Percentiles rank a stretch among this genome's conserved stretches.
These are phyloP conservation scores for Aaosphaeria pasadenensis DNA, from an alignment of 2,329 filamentous ascomycete species.

Conservation along the genomic window DNA sequence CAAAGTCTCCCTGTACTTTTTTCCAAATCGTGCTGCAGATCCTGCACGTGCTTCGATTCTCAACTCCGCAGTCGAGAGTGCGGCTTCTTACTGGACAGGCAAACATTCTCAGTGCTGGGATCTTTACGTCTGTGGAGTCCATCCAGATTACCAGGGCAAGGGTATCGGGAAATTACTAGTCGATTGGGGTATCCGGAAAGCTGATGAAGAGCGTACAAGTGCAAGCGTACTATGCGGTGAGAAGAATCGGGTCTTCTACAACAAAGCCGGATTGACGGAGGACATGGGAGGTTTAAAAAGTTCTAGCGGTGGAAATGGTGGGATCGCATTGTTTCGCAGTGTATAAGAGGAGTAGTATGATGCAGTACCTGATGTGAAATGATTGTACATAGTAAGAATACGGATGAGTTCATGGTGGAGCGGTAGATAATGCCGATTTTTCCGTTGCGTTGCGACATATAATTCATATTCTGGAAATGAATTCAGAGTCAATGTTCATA, in stretches of 20 bases:
- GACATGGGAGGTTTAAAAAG: constrained; percentile 8
- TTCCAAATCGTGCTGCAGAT: constrained; percentile 27
- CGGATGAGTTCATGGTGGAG: too few relatives aligned
- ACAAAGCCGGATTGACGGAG: constrained; percentile 15
- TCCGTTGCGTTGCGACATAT: too few relatives aligned
- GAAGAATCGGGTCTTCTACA: constrained; percentile 27
- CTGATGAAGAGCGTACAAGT: constrained; percentile 20
- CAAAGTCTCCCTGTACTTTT: constrained; percentile 9
- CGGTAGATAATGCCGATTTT: too few relatives aligned
- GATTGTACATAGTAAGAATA: too few relatives aligned
- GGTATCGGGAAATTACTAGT: constrained; percentile 38
- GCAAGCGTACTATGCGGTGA: constrained; percentile 28
- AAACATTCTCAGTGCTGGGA: constrained; percentile 25
- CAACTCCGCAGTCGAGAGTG: constrained; percentile 14
- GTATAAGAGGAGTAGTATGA: too few relatives aligned
- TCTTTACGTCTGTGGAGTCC: constrained; percentile 24
- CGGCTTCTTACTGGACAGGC: constrained; percentile 21
- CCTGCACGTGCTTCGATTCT: constrained; percentile 16
- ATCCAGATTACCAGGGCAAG: constrained; percentile 34
- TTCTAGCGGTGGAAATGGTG: constrained; percentile 2
- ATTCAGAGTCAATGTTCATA: too few relatives aligned
- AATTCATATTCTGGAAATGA: too few relatives aligned
- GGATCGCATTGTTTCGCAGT: constrained; percentile 16
- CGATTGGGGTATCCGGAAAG: constrained; percentile 37
- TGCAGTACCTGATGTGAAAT: too few relatives aligned